Percentiles rank a stretch among this genome's conserved stretches.
phyloP scores from a whole-genome alignment of 306 rosid species.

The Lathyrus tuberosus region DNA sequence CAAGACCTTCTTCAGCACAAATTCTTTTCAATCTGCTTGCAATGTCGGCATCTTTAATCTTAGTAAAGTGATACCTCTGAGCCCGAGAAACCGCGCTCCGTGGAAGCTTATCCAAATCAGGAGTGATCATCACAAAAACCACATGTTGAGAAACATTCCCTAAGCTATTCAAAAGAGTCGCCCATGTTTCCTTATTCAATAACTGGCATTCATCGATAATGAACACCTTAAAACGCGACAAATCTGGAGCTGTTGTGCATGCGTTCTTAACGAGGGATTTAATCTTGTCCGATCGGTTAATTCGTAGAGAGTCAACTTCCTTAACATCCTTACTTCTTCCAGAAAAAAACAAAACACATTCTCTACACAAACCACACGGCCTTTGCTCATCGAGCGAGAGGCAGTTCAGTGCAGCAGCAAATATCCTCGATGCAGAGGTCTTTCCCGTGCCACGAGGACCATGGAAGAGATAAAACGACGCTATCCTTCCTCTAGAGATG shows the following conservation, averaged over 20 bases:
- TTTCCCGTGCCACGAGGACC: constrained; percentile 92
- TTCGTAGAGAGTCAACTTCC: constrained; percentile 75
- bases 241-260: constrained; percentile 48
- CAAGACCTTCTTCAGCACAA: constrained; percentile 67
- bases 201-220: constrained; percentile 88
- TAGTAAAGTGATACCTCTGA: constrained; percentile 77
- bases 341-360: constrained; percentile 66
- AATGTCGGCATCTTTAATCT: constrained; percentile 73
- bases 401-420: constrained; percentile 90
- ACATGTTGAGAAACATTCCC: constrained; percentile 63
- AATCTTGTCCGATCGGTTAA: constrained; percentile 64
- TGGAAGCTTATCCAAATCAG: constrained; percentile 74
- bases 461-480: constrained; percentile 78
- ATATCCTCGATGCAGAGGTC: constrained; percentile 84
- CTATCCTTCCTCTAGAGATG: constrained; percentile 65
- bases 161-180: constrained; percentile 60
- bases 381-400: constrained; percentile 60
- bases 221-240: constrained; percentile 73
- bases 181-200: constrained; percentile 74
- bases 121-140: constrained; percentile 82
- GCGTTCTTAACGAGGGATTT: constrained; percentile 71
- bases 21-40: constrained; percentile 63
- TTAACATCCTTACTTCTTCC: constrained; percentile 79
- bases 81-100: constrained; percentile 68
- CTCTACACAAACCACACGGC: constrained; percentile 82